These are phyloP conservation scores for Tremella mesenterica DNA, from an alignment of 768 basidiomycete species.

Conservation along the genomic window DNA sequence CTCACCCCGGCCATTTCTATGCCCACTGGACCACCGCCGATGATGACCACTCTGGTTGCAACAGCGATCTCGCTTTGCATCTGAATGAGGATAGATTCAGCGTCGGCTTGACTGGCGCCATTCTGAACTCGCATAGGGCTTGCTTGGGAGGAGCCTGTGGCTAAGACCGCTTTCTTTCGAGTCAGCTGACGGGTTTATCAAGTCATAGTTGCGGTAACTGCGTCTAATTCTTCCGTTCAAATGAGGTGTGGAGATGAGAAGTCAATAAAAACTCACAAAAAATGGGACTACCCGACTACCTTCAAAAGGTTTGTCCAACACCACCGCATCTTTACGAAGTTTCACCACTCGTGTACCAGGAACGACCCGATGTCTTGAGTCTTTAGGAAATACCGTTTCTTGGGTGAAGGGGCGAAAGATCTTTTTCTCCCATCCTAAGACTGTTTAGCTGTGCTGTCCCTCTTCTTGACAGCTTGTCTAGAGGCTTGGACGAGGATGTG, in stretches of 20 bases:
- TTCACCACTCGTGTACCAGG: conserved; percentile 32
- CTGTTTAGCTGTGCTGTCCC: neutral
- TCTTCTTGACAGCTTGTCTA: neutral
- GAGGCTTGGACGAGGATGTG: no score
- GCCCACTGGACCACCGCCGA: conserved; percentile 66
- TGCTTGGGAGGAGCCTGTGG: conserved; percentile 38
- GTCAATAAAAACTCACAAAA: conserved; percentile 24
- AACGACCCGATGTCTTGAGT: conserved; percentile 27
- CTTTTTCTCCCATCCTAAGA: conserved; percentile 36
- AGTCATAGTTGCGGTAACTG: neutral
- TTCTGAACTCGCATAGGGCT: conserved; percentile 31
- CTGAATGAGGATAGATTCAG: conserved; percentile 13
- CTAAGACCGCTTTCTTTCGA: conserved; percentile 32
- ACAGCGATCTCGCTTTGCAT: conserved; percentile 50
- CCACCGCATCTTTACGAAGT: conserved; percentile 23
- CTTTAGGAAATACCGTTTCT: conserved; percentile 27
- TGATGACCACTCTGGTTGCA: conserved; percentile 54
- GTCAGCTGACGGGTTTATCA: neutral
- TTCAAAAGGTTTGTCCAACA: conserved; percentile 39
- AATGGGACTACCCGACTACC: conserved; percentile 32
- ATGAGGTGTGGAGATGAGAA: neutral
- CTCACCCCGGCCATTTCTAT: conserved; percentile 46
- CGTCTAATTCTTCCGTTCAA: neutral
- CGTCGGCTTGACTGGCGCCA: conserved; percentile 10
- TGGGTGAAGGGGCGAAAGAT: conserved; percentile 23